Percentiles rank a stretch among this genome's conserved stretches.
These are phyloP conservation scores for Vigna trinervia DNA, from an alignment of 306 rosid species.

Conservation along the genomic window DNA sequence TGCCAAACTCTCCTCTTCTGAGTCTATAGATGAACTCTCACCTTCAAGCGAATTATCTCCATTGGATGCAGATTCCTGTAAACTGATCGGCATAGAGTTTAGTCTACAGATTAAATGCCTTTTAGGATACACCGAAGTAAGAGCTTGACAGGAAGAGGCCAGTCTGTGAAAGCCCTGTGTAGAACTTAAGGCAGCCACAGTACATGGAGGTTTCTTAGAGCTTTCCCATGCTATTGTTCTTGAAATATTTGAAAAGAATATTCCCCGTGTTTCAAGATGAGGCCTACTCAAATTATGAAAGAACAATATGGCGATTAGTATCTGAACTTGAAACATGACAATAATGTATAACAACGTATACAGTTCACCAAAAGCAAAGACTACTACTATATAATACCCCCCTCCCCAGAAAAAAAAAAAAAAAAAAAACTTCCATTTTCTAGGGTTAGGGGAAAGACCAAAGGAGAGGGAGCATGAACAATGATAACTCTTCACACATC, in stretches of 20 bases:
- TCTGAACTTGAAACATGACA: constrained; percentile 1
- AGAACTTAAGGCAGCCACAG: constrained; percentile 29
- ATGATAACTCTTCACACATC: constrained; percentile 11
- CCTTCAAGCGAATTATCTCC: constrained; percentile 40
- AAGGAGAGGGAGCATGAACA: background rate
- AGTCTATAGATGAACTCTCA: constrained; percentile 43
- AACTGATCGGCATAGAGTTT: constrained; percentile 38
- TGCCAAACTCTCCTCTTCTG: constrained; percentile 40
- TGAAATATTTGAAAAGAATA: constrained; percentile 46
- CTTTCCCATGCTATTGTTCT: constrained; percentile 47
- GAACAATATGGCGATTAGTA: constrained; percentile 10
- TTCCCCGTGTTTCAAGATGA: constrained; percentile 46
- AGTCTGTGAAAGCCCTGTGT: constrained; percentile 41
- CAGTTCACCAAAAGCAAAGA: constrained; percentile 16
- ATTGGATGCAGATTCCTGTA: constrained; percentile 46
- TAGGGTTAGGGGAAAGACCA: background rate
- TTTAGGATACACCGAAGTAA: constrained; percentile 37
- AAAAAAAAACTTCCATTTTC: background rate
- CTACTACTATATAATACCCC: background rate
- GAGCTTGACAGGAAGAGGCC: constrained; percentile 42
- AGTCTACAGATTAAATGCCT: constrained; percentile 33
- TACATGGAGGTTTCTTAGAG: constrained; percentile 30
- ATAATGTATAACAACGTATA: background rate
- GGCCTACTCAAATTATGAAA: constrained; percentile 44
- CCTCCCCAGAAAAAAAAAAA: background rate